Percentiles rank a stretch among this genome's conserved stretches.
phyloP scores from a whole-genome alignment of 768 basidiomycete species.

The Rhodotorula kratochvilovae region DNA sequence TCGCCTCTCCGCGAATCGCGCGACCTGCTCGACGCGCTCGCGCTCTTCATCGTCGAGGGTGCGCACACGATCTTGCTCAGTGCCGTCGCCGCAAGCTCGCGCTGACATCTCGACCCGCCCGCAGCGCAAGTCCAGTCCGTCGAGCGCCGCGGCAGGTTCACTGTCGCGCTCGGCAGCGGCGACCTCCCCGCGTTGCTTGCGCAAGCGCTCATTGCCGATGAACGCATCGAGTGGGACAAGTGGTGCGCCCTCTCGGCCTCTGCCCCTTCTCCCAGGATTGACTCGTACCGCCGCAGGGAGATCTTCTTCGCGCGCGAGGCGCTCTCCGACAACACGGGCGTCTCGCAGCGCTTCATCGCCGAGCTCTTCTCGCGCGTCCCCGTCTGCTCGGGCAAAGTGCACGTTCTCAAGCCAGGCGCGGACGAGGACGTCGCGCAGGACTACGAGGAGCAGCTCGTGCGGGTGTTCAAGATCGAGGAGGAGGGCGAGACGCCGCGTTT shows the following conservation, averaged over 20 bases:
- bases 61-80: not conserved
- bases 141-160: conserved; percentile 80
- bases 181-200: conserved; percentile 63
- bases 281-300: conserved; percentile 58
- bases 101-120: not conserved
- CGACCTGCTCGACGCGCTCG: conserved; percentile 62
- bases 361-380: conserved; percentile 77
- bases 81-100: not conserved
- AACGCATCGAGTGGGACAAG: conserved; percentile 75
- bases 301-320: conserved; percentile 93
- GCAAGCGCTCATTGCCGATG: conserved; percentile 55
- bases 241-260: conserved; percentile 58
- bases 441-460: conserved; percentile 61
- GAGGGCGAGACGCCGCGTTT: conserved; percentile 61
- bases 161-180: conserved; percentile 84
- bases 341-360: conserved; percentile 78
- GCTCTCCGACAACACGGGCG: conserved; percentile 78
- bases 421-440: conserved; percentile 45
- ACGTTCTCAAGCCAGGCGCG: conserved; percentile 60
- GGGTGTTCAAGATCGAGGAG: conserved; percentile 76
- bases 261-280: not conserved
- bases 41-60: conserved; percentile 66
- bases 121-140: conserved; percentile 76
- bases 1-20: conserved; percentile 47
- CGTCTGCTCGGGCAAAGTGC: conserved; percentile 67